Base-by-base conservation (phyloP, 768 basidiomycete species). In the Podaxis carcinomalis region DNA sequence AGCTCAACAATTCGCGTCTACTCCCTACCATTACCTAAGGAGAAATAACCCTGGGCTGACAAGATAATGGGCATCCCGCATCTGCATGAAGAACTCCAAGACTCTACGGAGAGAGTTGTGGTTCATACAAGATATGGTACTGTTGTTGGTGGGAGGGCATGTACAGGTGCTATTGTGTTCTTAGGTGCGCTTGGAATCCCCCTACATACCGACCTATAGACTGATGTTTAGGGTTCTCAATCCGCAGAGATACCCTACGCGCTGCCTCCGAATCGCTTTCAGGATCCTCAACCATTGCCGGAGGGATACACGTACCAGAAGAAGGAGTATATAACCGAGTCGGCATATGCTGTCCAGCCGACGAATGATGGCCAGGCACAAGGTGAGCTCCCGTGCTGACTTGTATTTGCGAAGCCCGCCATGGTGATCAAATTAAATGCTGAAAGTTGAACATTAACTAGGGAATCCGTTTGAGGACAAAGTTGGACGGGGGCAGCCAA, bases 211-310 rank as follows among this genome's bases (percentile, higher is more conserved):
- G 16, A 46, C 32, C 11, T 49, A 19, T 57, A 49, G 47, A 23
- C 47, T 49, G 11, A 23, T 11, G 9, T 23, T 10, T 54, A 14
- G n/a, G 10, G 52, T 35, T n/a, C 35, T 37, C 11, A 37, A 40
- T 56, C 32, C 9, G 32, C 36, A 92, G 89, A 92, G 74, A 75
- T 92, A 56, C 88, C 89, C 4, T 92, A 88, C 68, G 89, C 86
- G 2, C 70, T 88, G 14, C 83, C 87, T 28, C 87, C 88, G 0
- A 71, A 68, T 13, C 79, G 89, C 25, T 92, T 90, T 65, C 73
- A 84, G 52, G 85, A 91, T 66, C 85, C 89, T 3, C 66, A 78
- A 25, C 75, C 82, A 0, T 72, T 92, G 3, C 85, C 89, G 1
- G 54, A 73, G 2, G 72, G 73, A 47, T 85, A 82, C 68, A 75